Percentiles rank a stretch among this genome's conserved stretches.
phyloP scores from a whole-genome alignment of 139 green algal species.

The Chloropicon primus region DNA sequence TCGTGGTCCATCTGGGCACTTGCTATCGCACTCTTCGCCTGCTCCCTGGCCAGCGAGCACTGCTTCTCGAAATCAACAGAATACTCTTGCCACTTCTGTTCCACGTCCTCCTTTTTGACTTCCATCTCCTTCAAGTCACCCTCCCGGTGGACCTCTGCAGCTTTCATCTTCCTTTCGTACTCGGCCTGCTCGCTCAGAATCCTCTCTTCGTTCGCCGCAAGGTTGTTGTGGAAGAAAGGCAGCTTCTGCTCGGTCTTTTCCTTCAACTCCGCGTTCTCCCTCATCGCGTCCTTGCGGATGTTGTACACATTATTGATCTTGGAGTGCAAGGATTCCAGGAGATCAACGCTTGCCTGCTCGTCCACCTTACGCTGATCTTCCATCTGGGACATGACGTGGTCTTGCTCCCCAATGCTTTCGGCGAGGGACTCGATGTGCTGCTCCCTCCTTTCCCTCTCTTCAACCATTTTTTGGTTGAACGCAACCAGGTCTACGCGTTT shows the following conservation, averaged over 20 bases:
- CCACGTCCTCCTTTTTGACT: background rate
- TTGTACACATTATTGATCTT: background rate
- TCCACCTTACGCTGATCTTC: background rate
- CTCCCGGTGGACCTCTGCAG: background rate
- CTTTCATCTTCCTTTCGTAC: background rate
- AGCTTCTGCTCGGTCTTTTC: background rate
- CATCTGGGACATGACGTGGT: background rate
- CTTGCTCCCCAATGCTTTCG: background rate
- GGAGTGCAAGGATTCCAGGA: background rate
- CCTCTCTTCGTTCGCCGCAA: background rate
- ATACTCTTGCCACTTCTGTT: background rate
- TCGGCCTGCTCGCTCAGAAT: background rate
- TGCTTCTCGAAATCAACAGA: background rate
- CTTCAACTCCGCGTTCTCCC: background rate
- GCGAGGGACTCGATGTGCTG: background rate
- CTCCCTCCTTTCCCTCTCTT: background rate
- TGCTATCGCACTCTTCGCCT: background rate
- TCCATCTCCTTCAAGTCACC: background rate
- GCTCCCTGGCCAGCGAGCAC: background rate
- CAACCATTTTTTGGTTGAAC: background rate
- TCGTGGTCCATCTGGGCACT: background rate
- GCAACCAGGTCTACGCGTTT: background rate
- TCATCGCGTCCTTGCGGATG: background rate
- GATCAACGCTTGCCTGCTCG: background rate
- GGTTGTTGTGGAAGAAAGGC: background rate